Percentiles rank a stretch among this genome's conserved stretches.
Evolutionary conservation across 179 eudicot genomes (phyloP).

Genomic region (Silene vulgaris): DNA sequence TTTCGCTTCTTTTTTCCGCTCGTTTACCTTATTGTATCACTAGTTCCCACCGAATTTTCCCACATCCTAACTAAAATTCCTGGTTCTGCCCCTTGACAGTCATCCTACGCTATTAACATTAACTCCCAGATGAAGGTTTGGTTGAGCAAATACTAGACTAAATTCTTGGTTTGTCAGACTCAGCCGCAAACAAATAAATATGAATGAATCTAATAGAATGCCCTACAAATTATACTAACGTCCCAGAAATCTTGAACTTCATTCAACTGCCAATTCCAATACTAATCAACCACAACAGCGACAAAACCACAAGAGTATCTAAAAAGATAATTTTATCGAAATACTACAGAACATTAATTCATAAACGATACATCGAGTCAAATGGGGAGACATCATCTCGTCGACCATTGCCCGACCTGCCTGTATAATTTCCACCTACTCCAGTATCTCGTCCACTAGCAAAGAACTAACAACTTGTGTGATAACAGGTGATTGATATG

Average conservation of each 20-base stretch:
- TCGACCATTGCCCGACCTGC: neutral
- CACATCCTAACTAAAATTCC: no score
- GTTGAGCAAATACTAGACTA: neutral
- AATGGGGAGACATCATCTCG: neutral
- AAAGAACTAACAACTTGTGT: neutral
- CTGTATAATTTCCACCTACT: neutral
- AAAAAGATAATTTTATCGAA: neutral
- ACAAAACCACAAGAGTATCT: neutral
- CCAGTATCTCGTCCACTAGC: neutral
- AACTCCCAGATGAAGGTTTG: neutral
- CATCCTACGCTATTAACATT: no score
- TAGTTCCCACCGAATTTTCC: no score
- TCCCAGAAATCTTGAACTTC: neutral
- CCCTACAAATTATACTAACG: neutral
- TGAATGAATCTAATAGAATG: neutral
- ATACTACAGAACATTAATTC: neutral
- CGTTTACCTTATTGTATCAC: no score
- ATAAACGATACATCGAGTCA: neutral
- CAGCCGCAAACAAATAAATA: neutral
- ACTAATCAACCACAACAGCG: neutral
- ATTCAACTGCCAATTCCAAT: neutral
- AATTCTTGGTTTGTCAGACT: neutral
- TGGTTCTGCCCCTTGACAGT: no score
- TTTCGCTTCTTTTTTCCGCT: no score
- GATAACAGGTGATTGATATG: neutral